Conservation (phyloP, 495 filamentous ascomycete species). For the Penicillium bialowiezense region DNA sequence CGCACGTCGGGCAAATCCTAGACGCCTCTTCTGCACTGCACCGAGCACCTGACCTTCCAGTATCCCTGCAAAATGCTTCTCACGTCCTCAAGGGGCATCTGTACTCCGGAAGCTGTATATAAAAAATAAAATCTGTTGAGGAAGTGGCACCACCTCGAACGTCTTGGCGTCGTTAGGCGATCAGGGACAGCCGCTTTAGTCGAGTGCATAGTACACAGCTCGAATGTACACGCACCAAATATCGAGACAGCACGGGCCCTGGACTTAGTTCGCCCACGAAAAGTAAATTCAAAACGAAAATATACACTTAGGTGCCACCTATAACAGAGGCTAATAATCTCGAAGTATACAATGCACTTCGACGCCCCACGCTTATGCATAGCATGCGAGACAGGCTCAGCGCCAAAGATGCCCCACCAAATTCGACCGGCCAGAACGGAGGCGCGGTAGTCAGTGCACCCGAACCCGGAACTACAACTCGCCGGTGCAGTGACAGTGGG, state of each 20-base stretch:
- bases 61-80: background rate
- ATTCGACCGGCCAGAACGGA: constrained; percentile 21
- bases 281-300: background rate
- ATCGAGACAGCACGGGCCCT: constrained; percentile 1
- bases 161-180: constrained; percentile 7
- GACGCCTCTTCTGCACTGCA: constrained; percentile 5
- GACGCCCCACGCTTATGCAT: constrained; percentile 13
- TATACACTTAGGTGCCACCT: background rate
- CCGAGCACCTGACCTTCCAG: constrained; percentile 8
- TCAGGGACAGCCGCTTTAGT: constrained; percentile 11
- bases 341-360: background rate
- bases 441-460: constrained; percentile 26
- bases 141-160: constrained; percentile 2
- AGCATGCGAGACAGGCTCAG: constrained; percentile 1
- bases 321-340: background rate
- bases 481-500: constrained; percentile 17
- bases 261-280: background rate
- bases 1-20: constrained; percentile 10
- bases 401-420: constrained; percentile 1
- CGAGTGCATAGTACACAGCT: background rate
- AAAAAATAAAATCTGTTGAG: background rate
- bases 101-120: background rate
- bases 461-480: constrained; percentile 18
- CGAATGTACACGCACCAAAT: background rate
- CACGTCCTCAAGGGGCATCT: constrained; percentile 4